Evolutionary conservation across 345 rosid species (phyloP), one percentile per base, ranked within the genome.

Genomic region (Brassica juncea): DNA sequence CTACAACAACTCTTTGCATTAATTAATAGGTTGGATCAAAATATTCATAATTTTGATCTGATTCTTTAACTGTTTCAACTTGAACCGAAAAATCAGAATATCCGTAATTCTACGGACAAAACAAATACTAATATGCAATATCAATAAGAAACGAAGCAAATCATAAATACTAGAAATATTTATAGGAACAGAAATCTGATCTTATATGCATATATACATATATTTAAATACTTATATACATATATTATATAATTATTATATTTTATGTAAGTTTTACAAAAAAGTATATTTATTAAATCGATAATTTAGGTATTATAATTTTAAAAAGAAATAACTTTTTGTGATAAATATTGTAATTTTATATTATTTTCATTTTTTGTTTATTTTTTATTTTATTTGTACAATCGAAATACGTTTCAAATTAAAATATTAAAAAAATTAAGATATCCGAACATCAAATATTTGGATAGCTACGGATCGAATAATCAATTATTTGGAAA

Each of bases 1-100:
- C 65, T 66, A 54, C 67, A 64, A 70, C 61, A 2, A 63, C 42
- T 28, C 10, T 44, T 57, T 80, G 80, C 67, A 76, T 23, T 75
- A 70, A 10, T 42, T 42, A 42, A 42, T 42, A 42, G 49, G 49
- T 28, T 28, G 31, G 31, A 28, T 28, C 4, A 39, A 39, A 10
- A 39, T 39, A 39, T 39, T 39, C 14, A 1, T 39, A 42, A 42
- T 42, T 10, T 42, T 42, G 49, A 42, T 42, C 49, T 3, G 14
- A 10, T 42, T 42, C 49, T 1, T 42, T 10, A 42, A 10, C 12
- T 0, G 14, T 10, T 42, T 42, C 4, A 4, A 42, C 3, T 10
- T 42, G 49, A 42, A 42, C 49, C 4, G 11, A 42, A 42, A 42
- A 39, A 9, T 39, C 10, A 39, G 47, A 10, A 10, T 10, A 39